Evolutionary conservation across 129 eudicot genomes (phyloP), one percentile per base, ranked within the genome.

Genomic region (Rutidosis leptorrhynchoides): DNA sequence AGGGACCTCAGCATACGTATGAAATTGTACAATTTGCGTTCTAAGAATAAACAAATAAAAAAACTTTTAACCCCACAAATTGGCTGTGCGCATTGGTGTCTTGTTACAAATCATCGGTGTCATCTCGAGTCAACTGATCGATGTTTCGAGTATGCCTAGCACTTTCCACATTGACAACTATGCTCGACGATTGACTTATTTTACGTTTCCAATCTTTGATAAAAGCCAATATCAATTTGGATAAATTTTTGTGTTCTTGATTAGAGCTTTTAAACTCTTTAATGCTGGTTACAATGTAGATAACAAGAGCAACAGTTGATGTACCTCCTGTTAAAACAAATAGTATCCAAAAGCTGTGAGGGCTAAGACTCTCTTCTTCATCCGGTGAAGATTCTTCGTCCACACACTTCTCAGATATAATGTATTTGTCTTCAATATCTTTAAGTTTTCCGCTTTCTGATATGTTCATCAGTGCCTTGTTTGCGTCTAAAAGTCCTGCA

Each of bases 301-400:
- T 37, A 6, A 52, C 69, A 11, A 83, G 65, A 37, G 82, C 77
- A 37, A 74, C n/a, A 1, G 88, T 76, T 1, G 88, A 83, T 19
- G 82, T 73, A 48, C 78, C 84, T 14, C 71, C 89, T 0, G 79
- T 77, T 40, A 78, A 48, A 42, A 63, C 30, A 73, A 84, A 80
- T 5, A 84, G 84, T n/a, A 71, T 83, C 71, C 71, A 74, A 43
- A 80, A 84, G 69, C 83, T 84, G 15, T 65, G 64, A 46, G 68
- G 57, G 70, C 59, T 70, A 23, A 84, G 83, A 32, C 81, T 71
- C 5, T 30, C 74, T 1, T 46, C 63, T 49, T 66, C 76, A 70
- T 77, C 67, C 2, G 72, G 76, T 17, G 71, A 64, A 25, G 81
- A 77, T 55, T 77, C 67, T 71, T 69, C 71, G 21, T 77, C 81